Percentiles rank a stretch among this genome's conserved stretches.
These are phyloP conservation scores for Vinca major DNA, from an alignment of 305 asterid genomes.

Conservation along the genomic window DNA sequence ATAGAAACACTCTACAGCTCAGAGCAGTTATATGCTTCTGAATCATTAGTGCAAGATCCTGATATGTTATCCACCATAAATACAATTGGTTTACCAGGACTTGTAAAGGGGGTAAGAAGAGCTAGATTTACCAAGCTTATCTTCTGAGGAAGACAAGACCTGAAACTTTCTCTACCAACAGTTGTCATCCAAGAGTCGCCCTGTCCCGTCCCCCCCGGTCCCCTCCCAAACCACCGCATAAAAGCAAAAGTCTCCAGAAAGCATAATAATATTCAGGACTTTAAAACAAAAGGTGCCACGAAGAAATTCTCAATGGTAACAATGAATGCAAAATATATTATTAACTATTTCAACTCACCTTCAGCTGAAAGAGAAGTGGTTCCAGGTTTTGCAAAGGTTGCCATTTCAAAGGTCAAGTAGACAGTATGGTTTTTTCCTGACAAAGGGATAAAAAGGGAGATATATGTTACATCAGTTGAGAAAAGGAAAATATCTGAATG, in stretches of 20 bases:
- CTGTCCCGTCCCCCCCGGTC: not conserved
- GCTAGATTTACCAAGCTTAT: not conserved
- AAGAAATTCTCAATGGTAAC: not conserved
- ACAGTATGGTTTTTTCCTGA: not conserved
- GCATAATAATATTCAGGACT: not conserved
- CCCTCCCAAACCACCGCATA: too few species aligned
- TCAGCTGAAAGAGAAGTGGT: conserved; percentile 4
- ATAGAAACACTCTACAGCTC: not conserved
- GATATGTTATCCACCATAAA: not conserved
- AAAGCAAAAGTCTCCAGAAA: not conserved
- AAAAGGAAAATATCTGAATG: not conserved
- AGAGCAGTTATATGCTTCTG: not conserved
- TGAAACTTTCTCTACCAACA: not conserved
- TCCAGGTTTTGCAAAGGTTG: conserved; percentile 8
- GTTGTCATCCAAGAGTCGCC: not conserved
- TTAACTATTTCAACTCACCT: not conserved
- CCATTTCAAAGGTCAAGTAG: not conserved
- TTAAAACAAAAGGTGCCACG: not conserved
- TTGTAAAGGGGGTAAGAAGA: not conserved
- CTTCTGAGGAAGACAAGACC: not conserved
- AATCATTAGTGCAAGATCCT: not conserved
- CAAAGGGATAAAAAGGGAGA: not conserved
- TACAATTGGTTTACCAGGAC: not conserved
- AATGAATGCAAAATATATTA: not conserved
- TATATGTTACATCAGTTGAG: not conserved